Evolutionary conservation across 345 rosid species (phyloP).

Genomic region (Citrus australasica): DNA sequence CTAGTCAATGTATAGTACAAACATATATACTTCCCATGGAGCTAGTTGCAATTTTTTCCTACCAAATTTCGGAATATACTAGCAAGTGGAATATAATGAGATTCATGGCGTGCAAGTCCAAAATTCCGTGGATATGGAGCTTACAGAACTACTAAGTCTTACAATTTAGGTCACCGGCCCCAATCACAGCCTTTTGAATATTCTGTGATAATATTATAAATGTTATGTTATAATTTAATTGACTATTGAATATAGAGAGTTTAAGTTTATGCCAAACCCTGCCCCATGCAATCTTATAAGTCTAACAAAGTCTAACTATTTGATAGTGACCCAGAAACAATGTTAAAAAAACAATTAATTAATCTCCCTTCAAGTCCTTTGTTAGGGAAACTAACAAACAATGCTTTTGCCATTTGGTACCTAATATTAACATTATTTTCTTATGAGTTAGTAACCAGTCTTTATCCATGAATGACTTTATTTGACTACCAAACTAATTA

Average conservation of each 20-base stretch:
- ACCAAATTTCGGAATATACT: background rate
- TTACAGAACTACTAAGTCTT: constrained; percentile 2
- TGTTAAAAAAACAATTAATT: background rate
- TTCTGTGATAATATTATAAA: background rate
- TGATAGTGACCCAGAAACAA: constrained; percentile 4
- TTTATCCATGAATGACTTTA: constrained; percentile 38
- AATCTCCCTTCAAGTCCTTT: constrained; percentile 16
- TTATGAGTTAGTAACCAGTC: constrained; percentile 26
- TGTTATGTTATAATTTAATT: background rate
- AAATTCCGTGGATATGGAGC: background rate
- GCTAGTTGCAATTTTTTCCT: background rate
- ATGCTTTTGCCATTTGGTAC: constrained; percentile 24
- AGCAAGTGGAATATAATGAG: constrained; percentile 32
- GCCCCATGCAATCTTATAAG: constrained; percentile 30
- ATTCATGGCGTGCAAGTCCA: constrained; percentile 17
- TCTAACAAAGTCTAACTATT: constrained; percentile 16
- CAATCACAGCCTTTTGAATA: constrained; percentile 19
- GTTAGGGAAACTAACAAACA: constrained; percentile 55
- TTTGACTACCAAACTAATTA: constrained; percentile 29
- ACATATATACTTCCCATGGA: background rate
- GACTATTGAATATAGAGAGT: too few species aligned
- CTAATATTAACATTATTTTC: constrained; percentile 34
- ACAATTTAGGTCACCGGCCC: constrained; percentile 46
- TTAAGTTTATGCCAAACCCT: constrained; percentile 3
- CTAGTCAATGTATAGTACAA: background rate